Evolutionary conservation across 148 eudicot species (phyloP), one percentile per base, ranked within the genome.

Genomic region (Nepenthes gracilis): DNA sequence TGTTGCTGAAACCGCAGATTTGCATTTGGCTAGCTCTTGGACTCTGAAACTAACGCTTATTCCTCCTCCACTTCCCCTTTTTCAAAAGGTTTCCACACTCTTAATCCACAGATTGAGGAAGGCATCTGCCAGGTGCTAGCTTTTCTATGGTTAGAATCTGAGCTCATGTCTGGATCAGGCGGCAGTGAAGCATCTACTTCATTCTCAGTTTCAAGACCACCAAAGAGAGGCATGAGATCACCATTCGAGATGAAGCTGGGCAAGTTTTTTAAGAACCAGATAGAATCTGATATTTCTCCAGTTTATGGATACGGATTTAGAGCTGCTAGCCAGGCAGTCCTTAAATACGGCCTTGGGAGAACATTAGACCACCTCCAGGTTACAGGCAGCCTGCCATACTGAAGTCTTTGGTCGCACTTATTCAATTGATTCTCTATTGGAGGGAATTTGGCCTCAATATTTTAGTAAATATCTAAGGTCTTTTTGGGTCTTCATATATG

Each of bases 61-160:
- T 10, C 36, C 47, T 53, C 6, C 9, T 65, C 36, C 48, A 33
- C 32, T 58, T 9, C 40, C 55, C 61, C 49, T 1, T 40, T 58
- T 59, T 9, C 8, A 15, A 10, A 68, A 87, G 95, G 95, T 66
- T 87, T 64, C 54, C 83, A 84, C 53, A 84, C 75, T 66, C 83
- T 84, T 33, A 72, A 82, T 65, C 90, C 82, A 55, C 90, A 87
- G 64, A 84, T 87, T 4, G 95, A 87, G 84, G 95, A 87, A 78
- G 95, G 95, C 15, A 84, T 87, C 62, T 87, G 95, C 57, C 90
- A 87, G 68, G 95, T 87, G 56, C 64, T 87, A 55, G 90, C 90
- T 40, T 74, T 80, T 61, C 80, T 78, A 83, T 87, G 95, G 95
- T 67, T 87, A 67, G 80, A 80, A 68, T 59, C 87, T 34, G 83